phyloP scores from a whole-genome alignment of 257 asterid genomes.

The Echium plantagineum region DNA sequence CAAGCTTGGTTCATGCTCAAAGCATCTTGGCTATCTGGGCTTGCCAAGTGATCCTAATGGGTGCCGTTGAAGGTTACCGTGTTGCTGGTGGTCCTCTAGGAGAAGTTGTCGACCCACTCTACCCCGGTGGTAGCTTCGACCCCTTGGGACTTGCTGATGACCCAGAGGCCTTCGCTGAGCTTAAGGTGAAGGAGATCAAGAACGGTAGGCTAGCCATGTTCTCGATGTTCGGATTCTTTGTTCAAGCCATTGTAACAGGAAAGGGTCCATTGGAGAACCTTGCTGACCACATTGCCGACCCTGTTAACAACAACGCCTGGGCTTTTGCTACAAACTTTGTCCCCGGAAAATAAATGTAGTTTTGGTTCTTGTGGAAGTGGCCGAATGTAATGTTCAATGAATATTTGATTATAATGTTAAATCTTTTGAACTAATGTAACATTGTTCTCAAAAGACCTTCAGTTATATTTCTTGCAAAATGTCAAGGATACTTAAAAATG shows the following conservation, averaged over 20 bases:
- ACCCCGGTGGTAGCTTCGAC: slow-evolving; percentile 24
- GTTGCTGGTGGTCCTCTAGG: slow-evolving; percentile 21
- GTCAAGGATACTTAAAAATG: too few relatives aligned
- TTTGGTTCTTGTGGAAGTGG: not conserved
- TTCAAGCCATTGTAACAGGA: slow-evolving; percentile 55
- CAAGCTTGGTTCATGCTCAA: slow-evolving; percentile 65
- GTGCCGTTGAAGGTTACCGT: slow-evolving; percentile 68
- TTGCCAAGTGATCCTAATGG: slow-evolving; percentile 52
- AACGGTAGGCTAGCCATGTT: slow-evolving; percentile 53
- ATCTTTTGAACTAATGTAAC: slow-evolving; percentile 14
- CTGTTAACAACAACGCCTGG: slow-evolving; percentile 58
- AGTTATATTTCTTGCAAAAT: too few relatives aligned
- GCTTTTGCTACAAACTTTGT: slow-evolving; percentile 44
- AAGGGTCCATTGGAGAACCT: slow-evolving; percentile 59
- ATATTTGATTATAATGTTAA: slow-evolving; percentile 13
- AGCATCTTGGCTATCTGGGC: slow-evolving; percentile 77
- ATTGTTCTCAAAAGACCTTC: too few relatives aligned
- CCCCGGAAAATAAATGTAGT: slow-evolving; percentile 32
- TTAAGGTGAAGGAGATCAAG: slow-evolving; percentile 52
- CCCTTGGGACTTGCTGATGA: slow-evolving; percentile 32
- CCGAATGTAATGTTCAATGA: not conserved
- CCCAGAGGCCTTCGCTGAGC: slow-evolving; percentile 43
- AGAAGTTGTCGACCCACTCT: slow-evolving; percentile 16
- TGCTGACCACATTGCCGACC: slow-evolving; percentile 54
- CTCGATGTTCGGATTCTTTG: slow-evolving; percentile 60